These are phyloP conservation scores for Teratosphaeria zuluensis DNA, from an alignment of 2,329 filamentous ascomycete species.

Conservation along the genomic window DNA sequence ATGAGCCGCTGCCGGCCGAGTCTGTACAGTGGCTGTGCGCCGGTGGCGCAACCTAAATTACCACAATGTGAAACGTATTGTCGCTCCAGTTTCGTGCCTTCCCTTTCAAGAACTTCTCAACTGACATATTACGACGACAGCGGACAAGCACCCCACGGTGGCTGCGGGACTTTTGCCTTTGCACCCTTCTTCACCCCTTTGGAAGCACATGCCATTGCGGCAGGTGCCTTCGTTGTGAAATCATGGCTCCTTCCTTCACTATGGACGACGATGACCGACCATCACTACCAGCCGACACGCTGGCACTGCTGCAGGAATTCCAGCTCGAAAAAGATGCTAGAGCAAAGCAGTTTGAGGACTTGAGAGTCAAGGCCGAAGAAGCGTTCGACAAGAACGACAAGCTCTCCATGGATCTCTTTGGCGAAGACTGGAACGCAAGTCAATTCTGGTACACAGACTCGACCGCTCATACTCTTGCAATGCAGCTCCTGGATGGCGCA, in stretches of 20 bases:
- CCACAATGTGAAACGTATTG: too few relatives aligned
- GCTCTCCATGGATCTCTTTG: conserved; percentile 59
- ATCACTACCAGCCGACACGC: conserved; percentile 54
- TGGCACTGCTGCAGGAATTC: conserved; percentile 64
- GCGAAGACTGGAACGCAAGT: conserved; percentile 73
- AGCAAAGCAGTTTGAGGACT: conserved; percentile 56
- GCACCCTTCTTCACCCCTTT: too few relatives aligned
- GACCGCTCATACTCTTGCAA: conserved; percentile 55
- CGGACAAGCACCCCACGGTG: neutral
- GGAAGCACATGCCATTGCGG: neutral
- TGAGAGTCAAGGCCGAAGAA: conserved; percentile 53
- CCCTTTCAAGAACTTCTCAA: neutral
- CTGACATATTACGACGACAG: neutral
- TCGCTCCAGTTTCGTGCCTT: too few relatives aligned
- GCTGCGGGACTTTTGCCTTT: too few relatives aligned
- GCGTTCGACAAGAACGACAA: conserved; percentile 33
- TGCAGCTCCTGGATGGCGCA: conserved; percentile 54
- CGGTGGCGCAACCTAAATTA: too few relatives aligned
- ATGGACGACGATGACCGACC: conserved; percentile 10
- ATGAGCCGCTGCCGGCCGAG: too few relatives aligned
- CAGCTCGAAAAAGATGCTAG: conserved; percentile 61
- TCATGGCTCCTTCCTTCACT: neutral
- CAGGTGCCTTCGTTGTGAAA: neutral
- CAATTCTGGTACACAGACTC: conserved; percentile 74
- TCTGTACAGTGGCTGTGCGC: too few relatives aligned